Percentiles rank a stretch among this genome's conserved stretches.
These are phyloP conservation scores for Penicillium psychrosexuale DNA, from an alignment of 2,329 filamentous ascomycete species.

Conservation along the genomic window DNA sequence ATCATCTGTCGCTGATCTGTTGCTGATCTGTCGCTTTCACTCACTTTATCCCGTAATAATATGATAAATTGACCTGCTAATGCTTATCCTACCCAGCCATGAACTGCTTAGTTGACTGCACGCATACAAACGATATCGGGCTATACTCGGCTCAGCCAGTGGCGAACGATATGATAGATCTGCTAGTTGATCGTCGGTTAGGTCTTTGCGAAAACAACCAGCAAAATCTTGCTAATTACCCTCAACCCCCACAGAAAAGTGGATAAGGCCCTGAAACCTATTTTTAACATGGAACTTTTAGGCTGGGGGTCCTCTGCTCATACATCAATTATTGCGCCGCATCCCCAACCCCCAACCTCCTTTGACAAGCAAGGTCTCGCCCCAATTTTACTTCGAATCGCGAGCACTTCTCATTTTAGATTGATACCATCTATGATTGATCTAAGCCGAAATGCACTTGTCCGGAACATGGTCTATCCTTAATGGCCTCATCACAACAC, in stretches of 20 bases:
- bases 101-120: not conserved
- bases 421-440: conserved; percentile 7
- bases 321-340: conserved; percentile 1
- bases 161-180: conserved; percentile 5
- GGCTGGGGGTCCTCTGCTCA: not conserved
- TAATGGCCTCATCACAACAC: conserved; percentile 4
- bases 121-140: not conserved
- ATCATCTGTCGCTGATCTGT: not conserved
- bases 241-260: conserved; percentile 3
- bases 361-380: conserved; percentile 3
- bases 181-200: conserved; percentile 5
- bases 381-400: not conserved
- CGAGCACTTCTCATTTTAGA: not conserved
- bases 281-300: conserved; percentile 6
- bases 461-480: conserved; percentile 9
- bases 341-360: conserved; percentile 1
- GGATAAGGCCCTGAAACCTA: conserved; percentile 9
- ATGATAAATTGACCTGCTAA: not conserved
- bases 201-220: not conserved
- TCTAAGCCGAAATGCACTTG: conserved; percentile 4
- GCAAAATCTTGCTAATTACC: conserved; percentile 7
- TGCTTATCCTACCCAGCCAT: not conserved
- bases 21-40: not conserved
- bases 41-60: not conserved
- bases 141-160: not conserved